These are phyloP conservation scores for Phytophthora foliorum DNA, from an alignment of 352 stramenopile genomes.

Conservation along the genomic window DNA sequence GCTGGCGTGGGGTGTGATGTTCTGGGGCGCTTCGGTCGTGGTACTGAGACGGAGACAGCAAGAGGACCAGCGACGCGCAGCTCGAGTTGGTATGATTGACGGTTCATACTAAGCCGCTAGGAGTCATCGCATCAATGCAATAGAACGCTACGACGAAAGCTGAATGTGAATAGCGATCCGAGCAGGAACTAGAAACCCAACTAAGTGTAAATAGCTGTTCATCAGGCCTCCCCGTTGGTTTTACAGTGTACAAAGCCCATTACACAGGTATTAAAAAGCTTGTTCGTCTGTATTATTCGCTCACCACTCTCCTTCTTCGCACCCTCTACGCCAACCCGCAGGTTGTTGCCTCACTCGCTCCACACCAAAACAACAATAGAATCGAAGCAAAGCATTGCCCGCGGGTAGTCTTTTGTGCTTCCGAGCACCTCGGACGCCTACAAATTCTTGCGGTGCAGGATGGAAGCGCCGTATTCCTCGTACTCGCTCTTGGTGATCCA, in stretches of 20 bases:
- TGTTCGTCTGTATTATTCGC: conserved; percentile 35
- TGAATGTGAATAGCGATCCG: too few relatives aligned
- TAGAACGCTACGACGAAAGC: conserved; percentile 4
- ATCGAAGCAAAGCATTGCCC: conserved; percentile 22
- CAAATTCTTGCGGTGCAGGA: conserved; percentile 97
- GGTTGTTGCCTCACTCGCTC: conserved; percentile 16
- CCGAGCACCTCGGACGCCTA: conserved; percentile 41
- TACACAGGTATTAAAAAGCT: conserved; percentile 9
- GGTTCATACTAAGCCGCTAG: conserved; percentile 28
- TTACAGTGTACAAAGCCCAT: neutral
- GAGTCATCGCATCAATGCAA: conserved; percentile 8
- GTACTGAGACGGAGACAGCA: conserved; percentile 45
- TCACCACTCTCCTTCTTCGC: conserved; percentile 8
- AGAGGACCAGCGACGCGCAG: conserved; percentile 30
- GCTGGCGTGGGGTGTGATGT: conserved; percentile 74
- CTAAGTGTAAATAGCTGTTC: conserved; percentile 16
- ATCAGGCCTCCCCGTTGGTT: too few relatives aligned
- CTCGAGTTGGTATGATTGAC: conserved; percentile 25
- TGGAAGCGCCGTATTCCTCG: conserved; percentile 97
- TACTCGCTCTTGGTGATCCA: conserved; percentile 99
- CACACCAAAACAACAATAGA: conserved; percentile 45
- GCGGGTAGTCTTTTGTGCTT: conserved; percentile 11
- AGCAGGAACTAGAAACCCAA: conserved; percentile 11
- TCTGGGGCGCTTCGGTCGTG: conserved; percentile 66
- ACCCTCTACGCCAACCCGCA: conserved; percentile 24